Base-by-base conservation (phyloP, 1,284 basidiomycete species). In the Entoloma clypeatum region DNA sequence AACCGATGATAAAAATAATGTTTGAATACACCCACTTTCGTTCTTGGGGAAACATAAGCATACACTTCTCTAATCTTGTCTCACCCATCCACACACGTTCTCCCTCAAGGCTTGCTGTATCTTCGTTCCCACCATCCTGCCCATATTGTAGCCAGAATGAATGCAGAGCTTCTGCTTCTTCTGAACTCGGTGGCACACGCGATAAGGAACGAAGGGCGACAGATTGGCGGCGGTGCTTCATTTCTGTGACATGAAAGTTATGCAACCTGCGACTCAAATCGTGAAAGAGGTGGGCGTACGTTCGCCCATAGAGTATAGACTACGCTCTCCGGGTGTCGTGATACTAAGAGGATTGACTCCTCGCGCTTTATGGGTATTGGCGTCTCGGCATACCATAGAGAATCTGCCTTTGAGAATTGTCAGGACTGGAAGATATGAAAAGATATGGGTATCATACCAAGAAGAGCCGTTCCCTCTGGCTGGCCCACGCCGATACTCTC, bases 21-120 rank as follows among this genome's bases (percentile, higher is more conserved):
- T 21, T 19, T 23, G 16, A 11, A 24, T 7, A 4, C 2, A 63
- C 78, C 58, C 47, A 84, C 81, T 92, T 91, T 55, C 87, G 72
- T 57, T 89, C 86, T 65, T 90, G 87, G 0, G 88, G 87, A 57
- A 89, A 89, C 85, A 90, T 90, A 38, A 89, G 65, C 69, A 82
- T 72, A n/a, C 73, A 77, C 51, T 79, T 81, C 57, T 84, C 80
- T 9, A 81, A 56, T 35, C 64, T 63, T 0, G 82, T 84, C 43
- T 83, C 75, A 0, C 72, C 76, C 75, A 86, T 81, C 73, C 75
- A 81, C 1, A 82, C 76, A 13, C 69, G 67, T 42, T 53, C 54
- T 14, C 56, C 30, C 8, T 25, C 56, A 3, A 52, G 17, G 48
- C 59, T 40, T 34, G 54, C 18, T 44, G 52, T 53, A 45, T 55